Percentiles rank a stretch among this genome's conserved stretches.
These are phyloP conservation scores for Xylariaceae sp. DNA, from an alignment of 2,329 filamentous ascomycete genomes.

Conservation along the genomic window DNA sequence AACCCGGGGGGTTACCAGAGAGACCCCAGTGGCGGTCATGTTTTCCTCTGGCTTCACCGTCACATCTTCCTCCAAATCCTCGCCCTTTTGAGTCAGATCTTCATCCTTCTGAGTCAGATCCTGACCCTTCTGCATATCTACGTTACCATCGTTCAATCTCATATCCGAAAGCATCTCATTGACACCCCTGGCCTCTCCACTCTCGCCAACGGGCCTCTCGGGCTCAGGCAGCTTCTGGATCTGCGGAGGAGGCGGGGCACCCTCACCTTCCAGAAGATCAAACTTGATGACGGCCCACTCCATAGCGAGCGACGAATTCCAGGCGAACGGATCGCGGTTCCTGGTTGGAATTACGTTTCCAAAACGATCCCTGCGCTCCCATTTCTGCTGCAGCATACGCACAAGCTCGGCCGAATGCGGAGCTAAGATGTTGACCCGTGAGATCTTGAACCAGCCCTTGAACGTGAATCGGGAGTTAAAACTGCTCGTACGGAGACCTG, in stretches of 20 bases:
- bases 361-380: slow-evolving; percentile 34
- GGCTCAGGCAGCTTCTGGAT: slow-evolving; percentile 32
- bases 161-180: slow-evolving; percentile 30
- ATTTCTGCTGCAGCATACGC: slow-evolving; percentile 39
- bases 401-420: slow-evolving; percentile 37
- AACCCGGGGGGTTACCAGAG: not conserved
- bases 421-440: slow-evolving; percentile 35
- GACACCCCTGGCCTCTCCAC: slow-evolving; percentile 8
- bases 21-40: not conserved
- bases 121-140: not conserved
- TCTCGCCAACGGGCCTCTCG: not conserved
- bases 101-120: too few relatives aligned
- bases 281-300: slow-evolving; percentile 41
- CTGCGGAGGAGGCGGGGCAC: slow-evolving; percentile 26
- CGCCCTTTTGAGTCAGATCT: not conserved
- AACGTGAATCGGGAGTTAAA: slow-evolving; percentile 28
- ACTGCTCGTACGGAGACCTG: not conserved
- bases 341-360: slow-evolving; percentile 22
- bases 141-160: slow-evolving; percentile 14
- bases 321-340: slow-evolving; percentile 17
- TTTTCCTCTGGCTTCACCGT: not conserved
- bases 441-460: slow-evolving; percentile 37
- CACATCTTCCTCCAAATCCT: not conserved
- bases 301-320: slow-evolving; percentile 18
- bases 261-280: slow-evolving; percentile 22